Conservation (phyloP, 2,329 filamentous ascomycete genomes). For the Trichoderma simmonsii region DNA sequence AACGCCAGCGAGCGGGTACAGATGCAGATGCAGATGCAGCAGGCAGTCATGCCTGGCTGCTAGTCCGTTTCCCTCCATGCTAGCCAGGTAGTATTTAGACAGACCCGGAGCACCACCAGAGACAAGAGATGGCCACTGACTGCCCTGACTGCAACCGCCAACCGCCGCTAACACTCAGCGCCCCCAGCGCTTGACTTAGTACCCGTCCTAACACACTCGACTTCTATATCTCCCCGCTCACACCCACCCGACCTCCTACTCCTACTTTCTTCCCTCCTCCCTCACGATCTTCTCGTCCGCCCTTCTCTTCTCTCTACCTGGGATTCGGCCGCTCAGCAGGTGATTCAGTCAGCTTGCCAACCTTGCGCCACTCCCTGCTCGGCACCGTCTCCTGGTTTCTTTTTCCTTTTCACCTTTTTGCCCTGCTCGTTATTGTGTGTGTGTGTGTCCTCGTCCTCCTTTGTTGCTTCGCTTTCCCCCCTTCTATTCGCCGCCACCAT, state of each 20-base stretch:
- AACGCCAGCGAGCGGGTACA: constrained; percentile 16
- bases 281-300: constrained; percentile 57
- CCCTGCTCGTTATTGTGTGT: neutral
- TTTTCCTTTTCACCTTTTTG: constrained; percentile 42
- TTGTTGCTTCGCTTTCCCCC: constrained; percentile 12
- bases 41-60: constrained; percentile 17
- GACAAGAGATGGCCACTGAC: neutral
- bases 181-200: constrained; percentile 16
- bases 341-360: constrained; percentile 40
- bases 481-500: neutral
- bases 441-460: constrained; percentile 1
- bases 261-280: constrained; percentile 37
- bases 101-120: neutral
- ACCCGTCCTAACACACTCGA: constrained; percentile 11
- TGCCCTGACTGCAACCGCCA: constrained; percentile 12
- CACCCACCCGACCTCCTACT: constrained; percentile 38
- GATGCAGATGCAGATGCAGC: constrained; percentile 18
- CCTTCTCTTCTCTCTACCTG: constrained; percentile 51
- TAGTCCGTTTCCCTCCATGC: neutral
- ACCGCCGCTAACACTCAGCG: constrained; percentile 17
- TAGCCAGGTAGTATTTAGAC: neutral
- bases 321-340: constrained; percentile 58
- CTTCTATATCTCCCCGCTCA: constrained; percentile 46
- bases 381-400: constrained; percentile 50
- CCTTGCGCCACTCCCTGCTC: constrained; percentile 38